Conservation (phyloP, 805 yeast genomes). For the Limtongozyma cylindracea region DNA sequence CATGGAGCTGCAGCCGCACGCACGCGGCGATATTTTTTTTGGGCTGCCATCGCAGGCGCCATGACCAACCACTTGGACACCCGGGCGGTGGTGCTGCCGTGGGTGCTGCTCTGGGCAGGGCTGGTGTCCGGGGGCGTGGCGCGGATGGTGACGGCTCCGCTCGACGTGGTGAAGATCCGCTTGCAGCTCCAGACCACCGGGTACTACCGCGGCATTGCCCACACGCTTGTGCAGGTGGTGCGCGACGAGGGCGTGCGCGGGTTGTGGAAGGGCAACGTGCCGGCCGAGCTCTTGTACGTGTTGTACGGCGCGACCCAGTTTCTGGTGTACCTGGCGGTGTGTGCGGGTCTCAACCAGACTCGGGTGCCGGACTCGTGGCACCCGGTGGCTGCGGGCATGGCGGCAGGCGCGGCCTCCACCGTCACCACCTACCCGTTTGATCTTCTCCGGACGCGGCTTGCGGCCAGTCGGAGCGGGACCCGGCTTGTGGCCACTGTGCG, state of each 20-base stretch:
- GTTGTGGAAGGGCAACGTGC: constrained; percentile 91
- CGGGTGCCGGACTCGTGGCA: constrained; percentile 12
- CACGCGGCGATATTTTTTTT: too few relatives aligned
- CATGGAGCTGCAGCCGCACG: too few relatives aligned
- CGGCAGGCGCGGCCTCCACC: constrained; percentile 60
- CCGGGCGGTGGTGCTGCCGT: constrained; percentile 23
- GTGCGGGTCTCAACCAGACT: constrained; percentile 12
- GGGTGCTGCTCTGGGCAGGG: constrained; percentile 41
- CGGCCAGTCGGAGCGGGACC: constrained; percentile 22
- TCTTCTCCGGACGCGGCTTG: constrained; percentile 65
- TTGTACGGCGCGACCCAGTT: constrained; percentile 75
- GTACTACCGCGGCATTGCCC: background rate
- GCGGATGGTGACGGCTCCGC: constrained; percentile 41
- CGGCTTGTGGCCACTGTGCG: constrained; percentile 11
- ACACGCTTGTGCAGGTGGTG: constrained; percentile 16
- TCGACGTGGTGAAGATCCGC: constrained; percentile 58
- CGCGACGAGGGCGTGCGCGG: constrained; percentile 46
- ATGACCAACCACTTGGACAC: too few relatives aligned
- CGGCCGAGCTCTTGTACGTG: constrained; percentile 73
- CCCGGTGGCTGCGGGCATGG: constrained; percentile 37
- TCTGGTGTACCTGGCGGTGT: constrained; percentile 32
- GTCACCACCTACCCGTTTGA: constrained; percentile 71
- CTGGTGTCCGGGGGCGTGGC: constrained; percentile 16
- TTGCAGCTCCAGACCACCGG: constrained; percentile 26
- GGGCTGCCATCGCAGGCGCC: too few relatives aligned